Evolutionary conservation across 495 filamentous ascomycete species (phyloP).

Genomic region (Neurospora sp.): DNA sequence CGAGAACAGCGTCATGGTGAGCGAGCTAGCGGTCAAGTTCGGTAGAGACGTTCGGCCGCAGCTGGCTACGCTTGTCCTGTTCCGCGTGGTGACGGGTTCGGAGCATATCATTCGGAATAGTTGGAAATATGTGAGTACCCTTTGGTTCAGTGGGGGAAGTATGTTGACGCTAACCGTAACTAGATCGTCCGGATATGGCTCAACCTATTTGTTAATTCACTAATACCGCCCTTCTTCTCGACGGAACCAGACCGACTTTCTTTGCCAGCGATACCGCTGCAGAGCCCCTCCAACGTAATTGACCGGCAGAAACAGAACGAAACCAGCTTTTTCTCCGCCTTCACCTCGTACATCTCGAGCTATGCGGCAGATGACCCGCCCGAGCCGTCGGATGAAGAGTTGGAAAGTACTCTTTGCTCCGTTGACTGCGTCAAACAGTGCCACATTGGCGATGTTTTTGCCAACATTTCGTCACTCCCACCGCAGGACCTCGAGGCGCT

Average conservation of each 20-base stretch:
- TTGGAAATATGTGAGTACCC: conserved; percentile 66
- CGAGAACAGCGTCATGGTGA: conserved; percentile 95
- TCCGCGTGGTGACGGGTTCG: conserved; percentile 76
- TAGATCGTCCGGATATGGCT: conserved; percentile 83
- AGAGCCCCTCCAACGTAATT: conserved; percentile 85
- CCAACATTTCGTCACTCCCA: conserved; percentile 74
- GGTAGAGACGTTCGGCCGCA: conserved; percentile 90
- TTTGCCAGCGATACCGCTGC: conserved; percentile 77
- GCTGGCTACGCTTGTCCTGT: conserved; percentile 85
- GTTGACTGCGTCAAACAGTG: conserved; percentile 92
- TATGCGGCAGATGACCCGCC: conserved; percentile 97
- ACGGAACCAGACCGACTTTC: conserved; percentile 59
- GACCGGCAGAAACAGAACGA: conserved; percentile 75
- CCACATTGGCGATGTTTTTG: conserved; percentile 70
- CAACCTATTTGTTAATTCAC: conserved; percentile 91
- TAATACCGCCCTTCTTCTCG: conserved; percentile 77
- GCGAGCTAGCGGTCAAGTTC: conserved; percentile 94
- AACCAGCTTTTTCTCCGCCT: conserved; percentile 78
- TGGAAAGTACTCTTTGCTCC: conserved; percentile 89
- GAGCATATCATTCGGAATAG: conserved; percentile 65
- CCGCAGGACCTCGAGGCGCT: conserved; percentile 54
- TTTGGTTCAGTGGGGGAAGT: neutral
- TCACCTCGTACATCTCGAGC: conserved; percentile 94
- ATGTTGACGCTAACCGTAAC: conserved; percentile 14
- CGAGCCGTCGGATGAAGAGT: conserved; percentile 92